Evolutionary conservation across 176 grass and related monocot species (phyloP), one percentile per base, ranked within the genome.

Genomic region (Avena insularis): DNA sequence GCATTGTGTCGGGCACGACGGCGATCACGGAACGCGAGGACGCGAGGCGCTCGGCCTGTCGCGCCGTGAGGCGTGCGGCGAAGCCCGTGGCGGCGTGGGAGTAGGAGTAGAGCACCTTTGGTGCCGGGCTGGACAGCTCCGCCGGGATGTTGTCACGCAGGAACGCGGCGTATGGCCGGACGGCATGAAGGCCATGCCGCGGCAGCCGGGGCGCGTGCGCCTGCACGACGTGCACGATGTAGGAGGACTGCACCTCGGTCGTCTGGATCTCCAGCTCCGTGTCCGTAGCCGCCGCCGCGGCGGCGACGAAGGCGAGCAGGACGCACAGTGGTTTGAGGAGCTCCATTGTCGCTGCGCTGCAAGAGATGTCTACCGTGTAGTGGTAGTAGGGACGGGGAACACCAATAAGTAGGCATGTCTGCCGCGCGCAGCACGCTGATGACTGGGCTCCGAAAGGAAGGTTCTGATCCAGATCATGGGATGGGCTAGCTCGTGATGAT

Each of bases 21-120:
- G 89, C 80, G n/a, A 86, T 67, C n/a, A 93, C 74, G n/a, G 60
- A 69, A 2, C 75, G 69, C 60, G 86, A 75, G 0, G 85, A 29
- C 8, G 20, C 78, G 47, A 97, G 80, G 48, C 38, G 82, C 3
- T 6, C 40, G 40, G 40, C 40, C 40, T 43, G 40, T 43, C 40
- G 40, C 40, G 40, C 40, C 40, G 40, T 43, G 40, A 43, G 40
- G 40, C 40, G 5, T 43, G 40, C 40, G 1, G 40, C 40, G 40
- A 43, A 43, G 40, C 40, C 40, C 6, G 87, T 86, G 13, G 71
- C 31, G 43, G 89, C 69, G 27, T 76, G 76, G 45, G 25, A 62
- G 82, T 92, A 92, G 15, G 86, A 31, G 90, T 86, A 60, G 5
- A 83, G 71, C 5, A 79, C 5, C 8, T 58, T 36, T 8, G 88